Evolutionary conservation across 148 eudicot species (phyloP).

Genomic region (Polygonum aviculare): DNA sequence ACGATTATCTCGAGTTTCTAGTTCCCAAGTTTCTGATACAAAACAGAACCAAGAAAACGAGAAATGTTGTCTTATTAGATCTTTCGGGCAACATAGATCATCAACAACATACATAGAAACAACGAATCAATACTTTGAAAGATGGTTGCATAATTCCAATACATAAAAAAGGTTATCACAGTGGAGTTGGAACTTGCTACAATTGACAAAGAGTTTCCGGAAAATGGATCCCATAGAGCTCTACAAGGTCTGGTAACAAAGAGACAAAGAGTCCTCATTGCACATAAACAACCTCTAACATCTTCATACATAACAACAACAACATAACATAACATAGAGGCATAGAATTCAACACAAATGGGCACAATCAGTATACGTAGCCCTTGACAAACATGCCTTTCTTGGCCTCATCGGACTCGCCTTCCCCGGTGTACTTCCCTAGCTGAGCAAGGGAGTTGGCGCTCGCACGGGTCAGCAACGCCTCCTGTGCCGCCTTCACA

Average conservation of each 20-base stretch:
- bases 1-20: too few species aligned
- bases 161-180: not conserved
- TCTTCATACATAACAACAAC: not conserved
- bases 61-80: too few species aligned
- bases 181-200: not conserved
- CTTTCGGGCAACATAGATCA: too few species aligned
- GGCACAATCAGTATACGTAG: constrained; percentile 24
- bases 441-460: constrained; percentile 52
- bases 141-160: not conserved
- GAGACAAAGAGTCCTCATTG: not conserved
- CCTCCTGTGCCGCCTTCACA: constrained; percentile 38
- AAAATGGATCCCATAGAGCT: constrained; percentile 2
- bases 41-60: too few species aligned
- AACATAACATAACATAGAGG: not conserved
- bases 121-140: not conserved
- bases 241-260: constrained; percentile 2
- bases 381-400: constrained; percentile 35
- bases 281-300: not conserved
- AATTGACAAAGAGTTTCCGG: not conserved
- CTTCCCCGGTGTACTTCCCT: constrained; percentile 42
- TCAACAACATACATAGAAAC: too few species aligned
- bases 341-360: not conserved
- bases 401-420: constrained; percentile 42
- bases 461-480: constrained; percentile 28
- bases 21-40: too few species aligned